Base-by-base conservation (phyloP, 2,329 filamentous ascomycete genomes). In the Apiospora sp. region DNA sequence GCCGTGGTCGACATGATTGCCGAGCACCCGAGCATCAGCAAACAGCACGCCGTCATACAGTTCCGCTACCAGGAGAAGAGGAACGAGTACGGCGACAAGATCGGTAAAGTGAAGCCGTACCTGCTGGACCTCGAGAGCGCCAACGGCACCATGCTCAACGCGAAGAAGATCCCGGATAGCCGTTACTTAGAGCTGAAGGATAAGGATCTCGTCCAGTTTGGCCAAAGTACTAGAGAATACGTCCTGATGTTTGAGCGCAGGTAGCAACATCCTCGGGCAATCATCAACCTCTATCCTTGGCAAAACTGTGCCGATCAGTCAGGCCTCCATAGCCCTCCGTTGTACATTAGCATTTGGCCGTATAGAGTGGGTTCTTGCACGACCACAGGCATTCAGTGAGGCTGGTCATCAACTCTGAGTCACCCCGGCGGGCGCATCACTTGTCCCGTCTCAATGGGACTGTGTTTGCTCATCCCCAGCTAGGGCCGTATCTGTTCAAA, bases 21-120 rank as follows among this genome's bases (percentile, higher is more conserved):
- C 10, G 94, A 97, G 79, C 96, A 99, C 80, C 95, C 95, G 0
- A 98, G 94, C 82, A 91, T 95, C 79, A 97, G 94, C 81, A 97
- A 97, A 82, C 96, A 99, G 83, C 96, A 99, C 82, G 96, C 96
- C 0, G 96, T 95, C 12, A 89, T 99, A 61, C 96, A 99, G 81
- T 99, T 99, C 79, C 91, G 96, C 49, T 92, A 94, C 80, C 90
- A 93, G 27, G 93, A 94, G 79, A 95, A 92, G 83, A 90, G 90
- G 74, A 94, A 97, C 77, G 94, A 98, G 83, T 97, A 90, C 80
- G 95, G 95, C 30, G 95, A 98, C 80, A 93, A 92, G 79, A 87
- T 92, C 72, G 94, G 93, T 30, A 92, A 87, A 74, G 93, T 95
- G 67, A 92, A 91, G 84, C 95, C 95, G 0, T 99, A 98, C 83